Evolutionary conservation across 768 basidiomycete species (phyloP).

Genomic region (Suillus fuscotomentosus): DNA sequence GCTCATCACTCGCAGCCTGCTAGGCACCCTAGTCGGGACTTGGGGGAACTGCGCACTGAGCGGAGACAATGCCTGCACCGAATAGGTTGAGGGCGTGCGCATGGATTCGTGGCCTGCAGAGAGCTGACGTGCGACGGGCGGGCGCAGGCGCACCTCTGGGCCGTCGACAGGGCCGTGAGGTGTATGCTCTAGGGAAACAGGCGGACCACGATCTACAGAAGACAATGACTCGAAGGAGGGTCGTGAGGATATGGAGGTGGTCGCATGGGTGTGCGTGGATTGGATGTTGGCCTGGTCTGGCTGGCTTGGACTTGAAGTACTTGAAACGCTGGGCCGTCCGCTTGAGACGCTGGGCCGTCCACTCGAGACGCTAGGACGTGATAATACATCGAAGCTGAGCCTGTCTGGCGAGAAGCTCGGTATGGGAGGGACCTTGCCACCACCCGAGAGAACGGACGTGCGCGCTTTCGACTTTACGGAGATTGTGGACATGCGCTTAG

Average conservation of each 20-base stretch:
- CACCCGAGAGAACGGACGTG: slow-evolving; percentile 13
- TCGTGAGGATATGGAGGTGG: slow-evolving; percentile 11
- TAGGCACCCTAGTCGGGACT: slow-evolving; percentile 29
- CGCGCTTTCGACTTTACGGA: slow-evolving; percentile 27
- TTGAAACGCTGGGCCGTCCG: slow-evolving; percentile 9
- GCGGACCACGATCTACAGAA: background rate
- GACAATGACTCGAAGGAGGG: slow-evolving; percentile 26
- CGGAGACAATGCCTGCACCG: slow-evolving; percentile 15
- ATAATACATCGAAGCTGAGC: background rate
- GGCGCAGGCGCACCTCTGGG: slow-evolving; percentile 15
- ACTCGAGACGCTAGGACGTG: slow-evolving; percentile 1
- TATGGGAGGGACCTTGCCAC: slow-evolving; percentile 24
- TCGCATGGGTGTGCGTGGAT: background rate
- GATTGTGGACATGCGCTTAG: slow-evolving; percentile 22
- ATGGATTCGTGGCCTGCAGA: slow-evolving; percentile 16
- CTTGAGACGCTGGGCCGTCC: slow-evolving; percentile 10
- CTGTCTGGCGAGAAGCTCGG: slow-evolving; percentile 21
- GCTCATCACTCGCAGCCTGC: slow-evolving; percentile 28
- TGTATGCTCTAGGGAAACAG: background rate
- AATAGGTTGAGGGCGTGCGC: slow-evolving; percentile 17
- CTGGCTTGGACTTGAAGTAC: background rate
- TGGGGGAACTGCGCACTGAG: slow-evolving; percentile 31
- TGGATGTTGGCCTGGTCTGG: background rate
- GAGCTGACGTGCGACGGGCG: slow-evolving; percentile 18
- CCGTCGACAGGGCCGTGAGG: slow-evolving; percentile 2